Conservation (phyloP, 495 filamentous ascomycete species). For the Xylaria flabelliformis region DNA sequence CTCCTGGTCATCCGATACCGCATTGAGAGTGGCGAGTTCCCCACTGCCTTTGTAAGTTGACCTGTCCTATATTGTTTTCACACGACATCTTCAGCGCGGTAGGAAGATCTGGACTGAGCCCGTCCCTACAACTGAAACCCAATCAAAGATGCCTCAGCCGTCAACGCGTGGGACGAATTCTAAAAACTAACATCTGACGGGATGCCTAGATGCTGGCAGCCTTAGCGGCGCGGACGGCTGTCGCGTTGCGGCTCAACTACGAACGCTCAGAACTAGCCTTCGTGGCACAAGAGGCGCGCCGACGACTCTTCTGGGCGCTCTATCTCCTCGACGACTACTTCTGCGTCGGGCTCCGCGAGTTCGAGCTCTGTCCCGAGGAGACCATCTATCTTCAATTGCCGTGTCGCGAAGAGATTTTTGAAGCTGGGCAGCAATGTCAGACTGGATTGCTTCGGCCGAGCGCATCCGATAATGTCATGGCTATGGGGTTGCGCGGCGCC, state of each 20-base stretch:
- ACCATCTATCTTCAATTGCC: slow-evolving; percentile 40
- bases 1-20: slow-evolving; percentile 40
- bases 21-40: slow-evolving; percentile 38
- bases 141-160: background rate
- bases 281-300: slow-evolving; percentile 40
- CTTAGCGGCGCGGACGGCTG: slow-evolving; percentile 37
- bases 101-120: background rate
- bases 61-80: background rate
- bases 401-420: slow-evolving; percentile 39
- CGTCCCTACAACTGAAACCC: background rate
- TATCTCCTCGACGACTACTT: slow-evolving; percentile 40
- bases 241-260: slow-evolving; percentile 41
- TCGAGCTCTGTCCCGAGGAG: slow-evolving; percentile 39
- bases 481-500: slow-evolving; percentile 33
- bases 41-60: slow-evolving; percentile 34
- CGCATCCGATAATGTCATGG: slow-evolving; percentile 7
- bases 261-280: slow-evolving; percentile 36
- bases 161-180: too few relatives aligned
- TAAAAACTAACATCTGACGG: background rate
- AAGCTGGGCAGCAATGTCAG: slow-evolving; percentile 26
- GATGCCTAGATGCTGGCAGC: slow-evolving; percentile 34
- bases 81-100: background rate
- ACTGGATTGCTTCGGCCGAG: slow-evolving; percentile 32
- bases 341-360: slow-evolving; percentile 40
- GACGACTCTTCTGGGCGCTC: slow-evolving; percentile 40